Base-by-base conservation (phyloP, 2,329 filamentous ascomycete genomes). In the Aureobasidium lini region DNA sequence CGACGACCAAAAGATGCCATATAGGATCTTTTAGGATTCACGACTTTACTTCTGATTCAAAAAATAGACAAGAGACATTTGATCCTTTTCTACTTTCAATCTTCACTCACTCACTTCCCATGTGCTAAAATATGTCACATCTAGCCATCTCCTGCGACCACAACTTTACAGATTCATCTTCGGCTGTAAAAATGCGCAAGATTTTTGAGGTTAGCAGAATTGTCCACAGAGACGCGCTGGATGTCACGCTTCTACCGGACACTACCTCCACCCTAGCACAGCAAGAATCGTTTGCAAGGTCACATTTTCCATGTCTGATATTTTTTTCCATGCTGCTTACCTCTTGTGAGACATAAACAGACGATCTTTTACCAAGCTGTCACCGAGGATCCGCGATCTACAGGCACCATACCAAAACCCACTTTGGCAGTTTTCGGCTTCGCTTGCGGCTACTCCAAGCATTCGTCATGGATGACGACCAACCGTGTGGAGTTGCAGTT, bases 1-100 rank as follows among this genome's bases (percentile, higher is more conserved):
- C 52, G 52, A 56, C 52, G 52, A 56, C 40, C 52, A 56, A 56
- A 56, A 56, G 40, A 56, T 56, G 52, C 50, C 50, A 53, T 18
- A 5, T 42, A n/a, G 28, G 37, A 54, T 54, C 50, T 54, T 53
- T 53, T 53, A 54, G 50, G 50, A 54, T 54, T 54, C 50, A 54
- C 50, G 50, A 54, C 39, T 18, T 43, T 54, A 43, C 37, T 42
- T 50, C 39, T 18, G 13, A 54, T 16, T 39, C 11, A 54, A 32
- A 40, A 43, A 42, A 42, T 34, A 28, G n/a, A 54, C 10, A 54
- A 15, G 50, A 54, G 50, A 54, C 37, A 54, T 9, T 40, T 23
- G 39, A 54, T 54, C 37, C 37, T 18, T 40, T 18, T 2, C 36
- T 15, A 13, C 15, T 15, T 40, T 13, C 11, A 40, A 6, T n/a